Conservation (phyloP, 768 basidiomycete genomes). For the Hygrocybe coccinea region DNA sequence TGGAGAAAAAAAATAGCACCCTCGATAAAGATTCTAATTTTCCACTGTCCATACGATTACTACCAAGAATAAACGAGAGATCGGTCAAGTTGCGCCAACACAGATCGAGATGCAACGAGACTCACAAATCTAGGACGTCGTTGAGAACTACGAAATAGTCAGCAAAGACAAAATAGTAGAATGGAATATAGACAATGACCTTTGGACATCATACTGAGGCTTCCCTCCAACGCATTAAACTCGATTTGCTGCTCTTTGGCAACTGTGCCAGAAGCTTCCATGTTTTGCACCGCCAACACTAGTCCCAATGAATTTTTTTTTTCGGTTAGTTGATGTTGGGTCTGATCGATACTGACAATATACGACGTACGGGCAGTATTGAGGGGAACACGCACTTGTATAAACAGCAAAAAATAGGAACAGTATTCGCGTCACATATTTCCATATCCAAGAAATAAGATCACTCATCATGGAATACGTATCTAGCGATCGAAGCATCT, state of each 20-base stretch:
- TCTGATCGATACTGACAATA: slow-evolving; percentile 8
- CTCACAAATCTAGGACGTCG: slow-evolving; percentile 77
- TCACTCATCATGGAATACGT: slow-evolving; percentile 73
- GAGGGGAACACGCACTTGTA: slow-evolving; percentile 75
- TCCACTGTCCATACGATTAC: slow-evolving; percentile 84
- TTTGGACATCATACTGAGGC: slow-evolving; percentile 85
- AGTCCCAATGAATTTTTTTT: no score
- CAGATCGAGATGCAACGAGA: not conserved
- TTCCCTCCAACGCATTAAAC: slow-evolving; percentile 79
- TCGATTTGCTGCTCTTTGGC: slow-evolving; percentile 77
- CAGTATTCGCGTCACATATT: not conserved
- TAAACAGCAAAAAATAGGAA: slow-evolving; percentile 16
- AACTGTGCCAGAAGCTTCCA: slow-evolving; percentile 74
- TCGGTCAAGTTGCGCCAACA: slow-evolving; percentile 2
- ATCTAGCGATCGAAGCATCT: slow-evolving; percentile 34
- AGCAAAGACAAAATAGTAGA: slow-evolving; percentile 6
- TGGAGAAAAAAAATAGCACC: slow-evolving; percentile 28
- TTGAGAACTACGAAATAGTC: slow-evolving; percentile 51
- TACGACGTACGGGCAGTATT: slow-evolving; percentile 61
- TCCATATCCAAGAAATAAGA: no score
- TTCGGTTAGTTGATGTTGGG: slow-evolving; percentile 1
- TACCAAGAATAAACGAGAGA: slow-evolving; percentile 19
- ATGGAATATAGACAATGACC: slow-evolving; percentile 36
- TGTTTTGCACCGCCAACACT: slow-evolving; percentile 89
- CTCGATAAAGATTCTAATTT: slow-evolving; percentile 67